Percentiles rank a stretch among this genome's conserved stretches.
Evolutionary conservation across 2,329 filamentous ascomycete species (phyloP).

Genomic region (Hortaea sp.): DNA sequence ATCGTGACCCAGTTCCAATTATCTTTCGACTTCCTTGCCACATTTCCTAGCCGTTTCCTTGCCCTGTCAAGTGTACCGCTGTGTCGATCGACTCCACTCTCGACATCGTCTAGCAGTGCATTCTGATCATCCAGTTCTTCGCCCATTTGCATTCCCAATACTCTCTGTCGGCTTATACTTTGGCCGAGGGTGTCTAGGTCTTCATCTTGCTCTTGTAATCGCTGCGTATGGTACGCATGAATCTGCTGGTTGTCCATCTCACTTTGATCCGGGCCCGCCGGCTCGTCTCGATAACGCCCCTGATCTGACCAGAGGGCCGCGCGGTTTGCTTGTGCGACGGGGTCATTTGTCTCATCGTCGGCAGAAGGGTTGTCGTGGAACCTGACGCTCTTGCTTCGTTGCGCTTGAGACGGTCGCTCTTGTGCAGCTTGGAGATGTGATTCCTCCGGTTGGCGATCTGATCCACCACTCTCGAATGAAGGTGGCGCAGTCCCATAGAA

Average conservation of each 20-base stretch:
- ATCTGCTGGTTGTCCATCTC: constrained; percentile 72
- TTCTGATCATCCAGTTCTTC: constrained; percentile 91
- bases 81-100: constrained; percentile 73
- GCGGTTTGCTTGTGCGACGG: constrained; percentile 41
- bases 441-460: constrained; percentile 33
- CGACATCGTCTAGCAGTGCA: constrained; percentile 78
- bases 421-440: constrained; percentile 56
- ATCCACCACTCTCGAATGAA: not conserved
- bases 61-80: constrained; percentile 66
- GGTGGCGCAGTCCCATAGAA: constrained; percentile 57
- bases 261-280: constrained; percentile 42
- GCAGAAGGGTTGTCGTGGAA: constrained; percentile 57
- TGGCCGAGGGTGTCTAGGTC: constrained; percentile 83
- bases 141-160: constrained; percentile 90
- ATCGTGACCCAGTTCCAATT: constrained; percentile 86
- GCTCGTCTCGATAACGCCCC: constrained; percentile 57
- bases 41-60: constrained; percentile 57
- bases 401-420: constrained; percentile 30
- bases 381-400: constrained; percentile 46
- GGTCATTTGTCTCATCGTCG: constrained; percentile 29
- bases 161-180: constrained; percentile 77
- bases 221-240: constrained; percentile 69
- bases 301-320: constrained; percentile 44
- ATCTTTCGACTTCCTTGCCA: constrained; percentile 66
- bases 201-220: constrained; percentile 82